phyloP scores from a whole-genome alignment of 23 red algal species.

The Gracilariopsis chorda region DNA sequence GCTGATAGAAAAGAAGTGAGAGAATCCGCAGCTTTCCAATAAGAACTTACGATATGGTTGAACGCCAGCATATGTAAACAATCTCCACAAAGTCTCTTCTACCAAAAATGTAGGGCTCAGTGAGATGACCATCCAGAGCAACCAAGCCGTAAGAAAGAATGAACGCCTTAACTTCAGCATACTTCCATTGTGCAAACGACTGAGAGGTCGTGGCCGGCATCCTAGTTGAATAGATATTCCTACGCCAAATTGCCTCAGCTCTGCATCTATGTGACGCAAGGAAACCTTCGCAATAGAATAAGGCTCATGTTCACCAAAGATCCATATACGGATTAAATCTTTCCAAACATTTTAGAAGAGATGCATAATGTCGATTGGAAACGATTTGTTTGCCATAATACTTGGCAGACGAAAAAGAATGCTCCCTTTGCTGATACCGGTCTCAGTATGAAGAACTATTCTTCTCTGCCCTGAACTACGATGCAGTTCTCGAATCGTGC shows the following conservation, averaged over 20 bases:
- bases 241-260: not conserved
- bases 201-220: not conserved
- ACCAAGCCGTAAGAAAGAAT: not conserved
- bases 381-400: not conserved
- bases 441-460: not conserved
- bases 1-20: not conserved
- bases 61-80: not conserved
- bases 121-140: not conserved
- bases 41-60: not conserved
- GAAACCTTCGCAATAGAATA: not conserved
- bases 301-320: not conserved
- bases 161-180: not conserved
- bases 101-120: not conserved
- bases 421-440: not conserved
- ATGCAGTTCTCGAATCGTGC: not conserved
- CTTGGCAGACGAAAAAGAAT: not conserved
- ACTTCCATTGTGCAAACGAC: constrained; percentile 1
- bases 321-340: not conserved
- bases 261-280: not conserved
- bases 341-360: not conserved
- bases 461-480: not conserved
- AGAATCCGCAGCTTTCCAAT: not conserved
- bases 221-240: not conserved
- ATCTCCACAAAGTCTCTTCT: not conserved
- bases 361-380: constrained; percentile 28